These are phyloP conservation scores for Taiozyma onychis DNA, from an alignment of 1,139 yeast genomes.

Conservation along the genomic window DNA sequence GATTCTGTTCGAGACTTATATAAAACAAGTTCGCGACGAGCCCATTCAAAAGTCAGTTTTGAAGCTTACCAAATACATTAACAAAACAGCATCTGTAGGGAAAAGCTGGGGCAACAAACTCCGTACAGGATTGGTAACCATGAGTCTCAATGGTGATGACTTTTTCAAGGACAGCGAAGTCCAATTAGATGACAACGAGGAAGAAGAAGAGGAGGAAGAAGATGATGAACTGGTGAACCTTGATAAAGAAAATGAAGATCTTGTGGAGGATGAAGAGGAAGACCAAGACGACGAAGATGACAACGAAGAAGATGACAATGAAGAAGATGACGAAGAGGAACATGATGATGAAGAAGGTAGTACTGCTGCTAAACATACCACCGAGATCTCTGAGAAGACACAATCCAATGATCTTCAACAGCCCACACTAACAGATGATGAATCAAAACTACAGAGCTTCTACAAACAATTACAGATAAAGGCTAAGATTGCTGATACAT, in stretches of 20 bases:
- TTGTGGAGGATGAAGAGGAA: conserved; percentile 16
- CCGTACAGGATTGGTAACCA: conserved; percentile 10
- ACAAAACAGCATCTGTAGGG: too few species aligned
- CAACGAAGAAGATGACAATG: conserved; percentile 16
- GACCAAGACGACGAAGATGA: conserved; percentile 15
- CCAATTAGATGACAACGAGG: conserved; percentile 26
- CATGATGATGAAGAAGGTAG: conserved; percentile 22
- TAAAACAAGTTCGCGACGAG: conserved; percentile 1
- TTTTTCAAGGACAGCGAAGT: conserved; percentile 28
- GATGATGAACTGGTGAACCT: conserved; percentile 24
- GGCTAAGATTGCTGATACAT: conserved; percentile 42
- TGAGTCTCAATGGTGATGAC: conserved; percentile 26
- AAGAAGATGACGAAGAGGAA: conserved; percentile 7
- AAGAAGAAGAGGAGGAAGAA: conserved; percentile 26
- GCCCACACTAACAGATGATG: conserved; percentile 11
- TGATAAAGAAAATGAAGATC: conserved; percentile 25
- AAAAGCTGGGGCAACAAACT: not conserved
- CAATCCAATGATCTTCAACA: conserved; percentile 21
- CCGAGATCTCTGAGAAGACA: conserved; percentile 6
- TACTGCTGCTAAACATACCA: conserved; percentile 15
- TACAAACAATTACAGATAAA: conserved; percentile 37
- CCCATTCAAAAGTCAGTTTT: not conserved
- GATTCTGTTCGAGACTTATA: not conserved
- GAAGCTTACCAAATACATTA: not conserved
- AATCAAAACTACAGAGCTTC: conserved; percentile 23